Conservation (phyloP, 2,329 filamentous ascomycete species). For the Arthrobotrys pseudoclavata region DNA sequence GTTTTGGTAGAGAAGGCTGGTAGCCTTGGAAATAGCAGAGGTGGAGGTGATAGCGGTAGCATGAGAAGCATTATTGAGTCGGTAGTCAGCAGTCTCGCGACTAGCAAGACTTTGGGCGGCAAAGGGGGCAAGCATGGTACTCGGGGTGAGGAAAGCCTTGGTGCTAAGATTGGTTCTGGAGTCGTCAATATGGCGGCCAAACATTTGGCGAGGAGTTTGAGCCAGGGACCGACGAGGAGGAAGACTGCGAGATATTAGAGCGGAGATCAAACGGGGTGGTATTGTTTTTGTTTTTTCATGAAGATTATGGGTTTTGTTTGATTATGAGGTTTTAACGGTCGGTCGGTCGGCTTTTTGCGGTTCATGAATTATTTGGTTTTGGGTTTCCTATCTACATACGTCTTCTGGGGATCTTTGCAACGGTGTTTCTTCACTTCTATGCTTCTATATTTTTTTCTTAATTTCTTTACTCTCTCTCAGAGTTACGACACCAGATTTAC, state of each 20-base stretch:
- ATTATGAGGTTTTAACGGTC: neutral
- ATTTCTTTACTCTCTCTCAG: conserved; percentile 5
- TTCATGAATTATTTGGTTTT: conserved; percentile 3
- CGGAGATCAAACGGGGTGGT: neutral
- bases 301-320: neutral
- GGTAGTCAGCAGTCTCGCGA: conserved; percentile 39
- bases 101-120: conserved; percentile 42
- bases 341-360: conserved; percentile 15
- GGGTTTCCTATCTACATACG: conserved; percentile 1
- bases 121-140: conserved; percentile 28
- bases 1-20: conserved; percentile 42
- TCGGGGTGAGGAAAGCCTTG: conserved; percentile 30
- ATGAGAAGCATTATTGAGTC: conserved; percentile 52
- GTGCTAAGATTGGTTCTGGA: conserved; percentile 35
- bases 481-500: conserved; percentile 1
- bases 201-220: conserved; percentile 46
- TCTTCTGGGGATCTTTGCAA: conserved; percentile 16
- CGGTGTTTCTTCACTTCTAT: conserved; percentile 1
- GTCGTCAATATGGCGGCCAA: conserved; percentile 46
- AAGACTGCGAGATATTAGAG: conserved; percentile 48
- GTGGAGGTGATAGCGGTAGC: neutral
- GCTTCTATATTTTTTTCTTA: conserved; percentile 22
- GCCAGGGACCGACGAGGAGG: conserved; percentile 42
- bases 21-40: neutral
- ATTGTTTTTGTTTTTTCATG: neutral